phyloP scores from a whole-genome alignment of 495 filamentous ascomycete species.

The Xylaria nigripes region DNA sequence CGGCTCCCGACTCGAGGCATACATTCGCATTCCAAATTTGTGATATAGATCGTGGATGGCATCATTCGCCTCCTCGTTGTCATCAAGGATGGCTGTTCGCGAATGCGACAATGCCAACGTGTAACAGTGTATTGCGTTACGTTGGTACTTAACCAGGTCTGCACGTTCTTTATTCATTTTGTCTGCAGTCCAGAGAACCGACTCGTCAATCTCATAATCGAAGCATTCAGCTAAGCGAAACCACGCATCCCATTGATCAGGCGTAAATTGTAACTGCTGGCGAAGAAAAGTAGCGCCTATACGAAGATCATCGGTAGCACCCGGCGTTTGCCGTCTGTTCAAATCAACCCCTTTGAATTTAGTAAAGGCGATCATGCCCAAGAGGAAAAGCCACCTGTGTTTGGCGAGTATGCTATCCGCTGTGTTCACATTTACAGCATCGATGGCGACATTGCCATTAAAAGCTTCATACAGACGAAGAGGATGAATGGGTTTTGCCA shows the following conservation, averaged over 20 bases:
- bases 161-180: slow-evolving; percentile 80
- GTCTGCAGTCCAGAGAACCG: slow-evolving; percentile 89
- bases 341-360: slow-evolving; percentile 66
- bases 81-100: slow-evolving; percentile 54
- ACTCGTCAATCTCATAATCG: slow-evolving; percentile 85
- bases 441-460: slow-evolving; percentile 60
- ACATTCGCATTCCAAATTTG: slow-evolving; percentile 84
- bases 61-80: slow-evolving; percentile 50
- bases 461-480: slow-evolving; percentile 69
- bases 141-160: slow-evolving; percentile 68
- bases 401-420: slow-evolving; percentile 54
- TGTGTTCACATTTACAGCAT: slow-evolving; percentile 43
- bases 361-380: slow-evolving; percentile 78
- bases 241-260: slow-evolving; percentile 91
- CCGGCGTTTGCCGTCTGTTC: slow-evolving; percentile 67
- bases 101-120: slow-evolving; percentile 73
- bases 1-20: slow-evolving; percentile 82
- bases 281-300: slow-evolving; percentile 74
- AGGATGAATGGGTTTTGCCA: slow-evolving; percentile 75
- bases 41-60: slow-evolving; percentile 77
- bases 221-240: slow-evolving; percentile 88
- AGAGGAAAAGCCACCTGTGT: slow-evolving; percentile 87
- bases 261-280: slow-evolving; percentile 76
- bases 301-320: slow-evolving; percentile 77
- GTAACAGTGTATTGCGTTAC: slow-evolving; percentile 86